Evolutionary conservation across 2,329 filamentous ascomycete genomes (phyloP), one percentile per base, ranked within the genome.

Genomic region (Atkinsonella hypoxylon): DNA sequence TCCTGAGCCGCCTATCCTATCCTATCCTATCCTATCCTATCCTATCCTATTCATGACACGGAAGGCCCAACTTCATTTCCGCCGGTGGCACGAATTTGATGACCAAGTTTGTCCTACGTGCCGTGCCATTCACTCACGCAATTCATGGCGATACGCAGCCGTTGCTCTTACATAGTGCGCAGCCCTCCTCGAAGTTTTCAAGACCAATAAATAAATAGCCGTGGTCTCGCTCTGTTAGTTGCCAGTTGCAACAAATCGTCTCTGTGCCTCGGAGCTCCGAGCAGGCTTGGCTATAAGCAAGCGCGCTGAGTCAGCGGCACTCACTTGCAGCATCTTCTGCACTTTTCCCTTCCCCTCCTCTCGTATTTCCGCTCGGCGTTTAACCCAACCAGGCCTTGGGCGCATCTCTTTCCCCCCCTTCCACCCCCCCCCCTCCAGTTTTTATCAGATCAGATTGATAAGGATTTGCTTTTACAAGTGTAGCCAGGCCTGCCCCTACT

Each of bases 391-490:
- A 42, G 46, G 38, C 49, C 44, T 45, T 44, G 41, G 22, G 55
- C 52, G 57, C 62, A 63, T 56, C 53, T 61, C 56, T 61, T 59
- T n/a, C n/a, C n/a, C n/a, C n/a, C n/a, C n/a, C n/a, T n/a, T n/a
- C n/a, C n/a, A n/a, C n/a, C n/a, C n/a, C n/a, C n/a, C n/a, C n/a
- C n/a, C n/a, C 56, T 53, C 42, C 51, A 40, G 45, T 49, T 45
- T 47, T 65, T 67, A 68, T 68, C 66, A 64, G 66, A 67, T 67
- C 57, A 62, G 66, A 68, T 68, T 68, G 66, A 68, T 68, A 67
- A 68, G 64, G 58, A 58, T 57, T 57, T 54, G 53, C 56, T 58
- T 58, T 57, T 57, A 61, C 59, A 58, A 60, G 55, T 52, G 54
- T 53, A 58, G 5, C 20, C 20, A 52, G 50, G 49, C 55, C 56